Evolutionary conservation across 2,329 filamentous ascomycete genomes (phyloP).

Genomic region (Penicillium sp.): DNA sequence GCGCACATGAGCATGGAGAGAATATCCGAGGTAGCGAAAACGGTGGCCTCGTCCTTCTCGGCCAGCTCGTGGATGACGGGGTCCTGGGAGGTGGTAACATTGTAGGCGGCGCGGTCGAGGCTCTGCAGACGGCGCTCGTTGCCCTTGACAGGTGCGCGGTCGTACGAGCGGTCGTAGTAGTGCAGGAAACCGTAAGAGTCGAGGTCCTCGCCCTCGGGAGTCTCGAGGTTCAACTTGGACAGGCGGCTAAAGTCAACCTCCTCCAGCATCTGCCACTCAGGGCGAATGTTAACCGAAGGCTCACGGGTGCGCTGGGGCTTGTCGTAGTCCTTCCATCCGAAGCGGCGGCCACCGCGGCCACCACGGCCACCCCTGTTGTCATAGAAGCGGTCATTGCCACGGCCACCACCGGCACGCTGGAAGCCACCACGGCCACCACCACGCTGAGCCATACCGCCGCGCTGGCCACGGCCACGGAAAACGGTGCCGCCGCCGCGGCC

Average conservation of each 20-base stretch:
- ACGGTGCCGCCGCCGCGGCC: slow-evolving; percentile 82
- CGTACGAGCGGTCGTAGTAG: slow-evolving; percentile 94
- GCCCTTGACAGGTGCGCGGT: slow-evolving; percentile 87
- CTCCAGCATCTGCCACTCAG: slow-evolving; percentile 91
- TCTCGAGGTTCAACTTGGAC: slow-evolving; percentile 90
- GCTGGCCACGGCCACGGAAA: slow-evolving; percentile 70
- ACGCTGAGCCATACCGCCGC: slow-evolving; percentile 70
- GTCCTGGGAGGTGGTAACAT: slow-evolving; percentile 93
- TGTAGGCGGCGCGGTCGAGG: slow-evolving; percentile 93
- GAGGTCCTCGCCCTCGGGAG: slow-evolving; percentile 89
- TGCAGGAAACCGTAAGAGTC: slow-evolving; percentile 96
- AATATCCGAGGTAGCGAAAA: slow-evolving; percentile 95
- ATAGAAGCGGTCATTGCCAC: slow-evolving; percentile 63
- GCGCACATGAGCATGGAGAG: slow-evolving; percentile 99
- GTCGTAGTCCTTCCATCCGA: slow-evolving; percentile 98
- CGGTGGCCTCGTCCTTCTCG: slow-evolving; percentile 90
- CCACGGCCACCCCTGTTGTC: slow-evolving; percentile 66
- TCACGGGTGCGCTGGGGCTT: slow-evolving; percentile 96
- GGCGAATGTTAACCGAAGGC: slow-evolving; percentile 90
- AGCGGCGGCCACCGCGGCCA: slow-evolving; percentile 72
- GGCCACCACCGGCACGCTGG: slow-evolving; percentile 64
- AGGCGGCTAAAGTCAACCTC: slow-evolving; percentile 98
- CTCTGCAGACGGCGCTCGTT: slow-evolving; percentile 81
- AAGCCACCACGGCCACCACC: slow-evolving; percentile 63
- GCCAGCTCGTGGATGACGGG: slow-evolving; percentile 95